phyloP scores from a whole-genome alignment of 2,329 filamentous ascomycete genomes.

The Epichloe coenophiala region DNA sequence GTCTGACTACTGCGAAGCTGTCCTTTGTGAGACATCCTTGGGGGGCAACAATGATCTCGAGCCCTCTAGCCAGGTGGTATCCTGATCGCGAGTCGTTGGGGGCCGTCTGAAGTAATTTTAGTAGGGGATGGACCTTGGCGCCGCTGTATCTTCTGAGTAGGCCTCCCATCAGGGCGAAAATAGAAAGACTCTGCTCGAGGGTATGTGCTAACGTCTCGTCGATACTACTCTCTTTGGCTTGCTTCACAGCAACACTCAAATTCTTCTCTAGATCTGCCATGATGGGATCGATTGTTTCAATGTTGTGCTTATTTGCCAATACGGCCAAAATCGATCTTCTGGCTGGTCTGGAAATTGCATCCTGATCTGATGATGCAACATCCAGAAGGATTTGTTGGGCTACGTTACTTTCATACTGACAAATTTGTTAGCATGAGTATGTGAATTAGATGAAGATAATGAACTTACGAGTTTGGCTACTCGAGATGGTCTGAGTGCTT shows the following conservation, averaged over 20 bases:
- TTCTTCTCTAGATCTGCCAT: conserved; percentile 15
- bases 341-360: conserved; percentile 13
- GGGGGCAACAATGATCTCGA: conserved; percentile 29
- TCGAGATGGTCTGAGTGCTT: conserved; percentile 20
- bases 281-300: conserved; percentile 18
- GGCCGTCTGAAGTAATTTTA: conserved; percentile 23
- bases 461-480: conserved; percentile 22
- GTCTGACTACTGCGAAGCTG: conserved; percentile 29
- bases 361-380: conserved; percentile 9
- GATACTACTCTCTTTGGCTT: neutral
- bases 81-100: conserved; percentile 21
- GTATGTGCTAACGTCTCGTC: neutral
- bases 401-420: conserved; percentile 23
- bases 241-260: conserved; percentile 10
- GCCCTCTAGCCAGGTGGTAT: conserved; percentile 25
- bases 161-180: conserved; percentile 25
- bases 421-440: conserved; percentile 1
- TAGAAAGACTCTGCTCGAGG: conserved; percentile 10
- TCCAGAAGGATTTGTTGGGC: conserved; percentile 22
- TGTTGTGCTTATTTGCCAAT: conserved; percentile 31
- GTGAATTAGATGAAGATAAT: neutral
- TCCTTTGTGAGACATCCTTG: conserved; percentile 25
- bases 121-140: conserved; percentile 18
- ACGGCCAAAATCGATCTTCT: conserved; percentile 25
- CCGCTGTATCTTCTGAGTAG: conserved; percentile 25